phyloP scores from a whole-genome alignment of 1,284 basidiomycete genomes.

The Termitomyces sp. region DNA sequence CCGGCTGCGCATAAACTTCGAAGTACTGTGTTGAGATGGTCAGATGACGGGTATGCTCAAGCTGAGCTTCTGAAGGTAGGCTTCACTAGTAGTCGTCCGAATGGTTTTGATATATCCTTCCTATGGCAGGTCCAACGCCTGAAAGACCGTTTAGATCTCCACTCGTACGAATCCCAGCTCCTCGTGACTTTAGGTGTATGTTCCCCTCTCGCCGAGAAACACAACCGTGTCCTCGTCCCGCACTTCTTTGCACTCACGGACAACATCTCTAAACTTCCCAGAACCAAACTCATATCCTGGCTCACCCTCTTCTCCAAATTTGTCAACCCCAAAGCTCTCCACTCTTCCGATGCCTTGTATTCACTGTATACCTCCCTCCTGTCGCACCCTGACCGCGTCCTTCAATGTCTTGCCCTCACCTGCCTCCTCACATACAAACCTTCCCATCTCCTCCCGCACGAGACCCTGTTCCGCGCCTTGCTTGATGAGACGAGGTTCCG shows the following conservation, averaged over 20 bases:
- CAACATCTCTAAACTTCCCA: constrained; percentile 41
- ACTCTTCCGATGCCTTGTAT: constrained; percentile 65
- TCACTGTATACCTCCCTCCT: constrained; percentile 72
- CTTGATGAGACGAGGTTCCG: constrained; percentile 88
- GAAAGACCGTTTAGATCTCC: constrained; percentile 67
- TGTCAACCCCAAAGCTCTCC: constrained; percentile 83
- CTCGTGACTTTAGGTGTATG: constrained; percentile 65
- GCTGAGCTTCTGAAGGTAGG: constrained; percentile 28
- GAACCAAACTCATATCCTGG: constrained; percentile 67
- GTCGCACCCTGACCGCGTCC: constrained; percentile 77
- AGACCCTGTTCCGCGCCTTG: constrained; percentile 64
- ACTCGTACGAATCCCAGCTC: constrained; percentile 78
- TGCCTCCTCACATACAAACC: constrained; percentile 86
- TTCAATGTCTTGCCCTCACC: constrained; percentile 76
- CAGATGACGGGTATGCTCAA: constrained; percentile 29
- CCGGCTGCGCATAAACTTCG: constrained; percentile 64
- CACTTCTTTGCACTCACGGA: constrained; percentile 65
- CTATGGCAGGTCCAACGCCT: constrained; percentile 48
- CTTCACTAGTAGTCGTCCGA: background rate
- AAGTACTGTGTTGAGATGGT: constrained; percentile 40
- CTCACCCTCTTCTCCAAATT: constrained; percentile 88
- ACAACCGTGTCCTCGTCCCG: constrained; percentile 77
- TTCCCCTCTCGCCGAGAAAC: constrained; percentile 72
- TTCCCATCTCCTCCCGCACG: constrained; percentile 60
- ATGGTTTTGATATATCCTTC: constrained; percentile 5